Evolutionary conservation across 192 early-diverging fungal species (phyloP), one percentile per base, ranked within the genome.

Genomic region (Linnemannia elongata): DNA sequence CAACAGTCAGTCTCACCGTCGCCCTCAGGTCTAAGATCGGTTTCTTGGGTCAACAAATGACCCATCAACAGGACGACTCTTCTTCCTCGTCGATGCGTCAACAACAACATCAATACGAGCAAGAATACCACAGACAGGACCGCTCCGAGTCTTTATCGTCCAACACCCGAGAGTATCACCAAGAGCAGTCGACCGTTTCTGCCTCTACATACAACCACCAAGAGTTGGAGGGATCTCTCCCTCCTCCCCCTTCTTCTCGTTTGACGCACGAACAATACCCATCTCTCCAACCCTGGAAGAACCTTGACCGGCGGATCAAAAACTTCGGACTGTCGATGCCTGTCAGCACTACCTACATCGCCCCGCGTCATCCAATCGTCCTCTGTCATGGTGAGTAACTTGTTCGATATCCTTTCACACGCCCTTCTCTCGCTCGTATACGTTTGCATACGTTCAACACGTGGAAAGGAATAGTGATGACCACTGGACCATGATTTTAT

Each of bases 281-380:
- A 2, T 86, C 84, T 1, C 84, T 81, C 18, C 84, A 86, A 33
- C 79, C 84, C 45, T 86, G 84, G 84, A 76, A 49, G 49, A 76
- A 72, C 7, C 80, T 81, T 20, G 85, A 81, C 49, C 81, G 95
- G 92, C 30, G 92, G 82, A 69, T 93, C 90, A 97, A 93, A 54
- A 76, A 85, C 36, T 79, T 68, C 69, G 81, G 81, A 4, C 71
- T 82, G 39, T 55, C 88, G 6, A 88, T 88, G 79, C 94, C 92
- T 10, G 88, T 96, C 7, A 91, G 82, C 41, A 89, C 95, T 17
- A 81, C 88, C n/a, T 97, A 97, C 83, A 84, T 91, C 73, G 94
- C 96, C 18, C 96, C 96, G 3, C 88, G 93, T 6, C 88, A 95
- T 74, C 95, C 96, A 5, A 91, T 98, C 45, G 96, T 97, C 3